Conservation (phyloP, 2,329 filamentous ascomycete genomes). For the Stemphylium vesicarium region DNA sequence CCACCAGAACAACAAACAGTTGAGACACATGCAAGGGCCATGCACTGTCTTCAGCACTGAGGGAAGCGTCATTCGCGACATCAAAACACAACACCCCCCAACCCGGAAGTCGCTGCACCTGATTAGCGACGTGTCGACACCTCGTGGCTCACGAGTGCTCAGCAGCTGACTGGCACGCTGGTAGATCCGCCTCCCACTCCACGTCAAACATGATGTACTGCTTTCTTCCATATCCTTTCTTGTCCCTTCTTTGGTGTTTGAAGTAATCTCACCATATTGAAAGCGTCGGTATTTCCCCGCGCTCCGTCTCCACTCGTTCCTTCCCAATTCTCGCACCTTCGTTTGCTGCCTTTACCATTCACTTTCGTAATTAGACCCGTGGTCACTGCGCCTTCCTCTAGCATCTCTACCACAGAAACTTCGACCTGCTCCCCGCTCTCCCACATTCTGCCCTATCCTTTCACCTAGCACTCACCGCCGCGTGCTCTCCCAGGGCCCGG, state of each 20-base stretch:
- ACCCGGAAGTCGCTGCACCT: background rate
- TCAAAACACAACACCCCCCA: background rate
- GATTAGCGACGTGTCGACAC: background rate
- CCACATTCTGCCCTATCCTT: background rate
- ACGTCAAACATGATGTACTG: too few species aligned
- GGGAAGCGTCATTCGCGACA: background rate
- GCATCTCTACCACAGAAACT: background rate
- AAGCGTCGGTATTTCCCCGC: background rate
- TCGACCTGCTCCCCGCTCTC: background rate
- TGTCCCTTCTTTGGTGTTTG: background rate
- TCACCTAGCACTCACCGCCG: background rate
- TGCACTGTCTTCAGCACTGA: background rate
- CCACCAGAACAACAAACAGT: background rate
- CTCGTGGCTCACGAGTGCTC: background rate
- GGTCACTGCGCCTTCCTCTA: background rate
- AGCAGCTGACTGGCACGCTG: background rate
- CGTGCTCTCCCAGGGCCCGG: constrained; percentile 13
- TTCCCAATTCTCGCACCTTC: background rate
- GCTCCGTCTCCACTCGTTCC: background rate
- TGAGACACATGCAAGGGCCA: background rate
- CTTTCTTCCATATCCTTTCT: background rate
- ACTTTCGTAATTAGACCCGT: background rate
- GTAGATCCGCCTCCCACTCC: background rate
- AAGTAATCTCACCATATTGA: background rate
- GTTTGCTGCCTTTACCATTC: background rate